Evolutionary conservation across 2,329 filamentous ascomycete species (phyloP).

Genomic region (Pyrenophora tritici-repentis): DNA sequence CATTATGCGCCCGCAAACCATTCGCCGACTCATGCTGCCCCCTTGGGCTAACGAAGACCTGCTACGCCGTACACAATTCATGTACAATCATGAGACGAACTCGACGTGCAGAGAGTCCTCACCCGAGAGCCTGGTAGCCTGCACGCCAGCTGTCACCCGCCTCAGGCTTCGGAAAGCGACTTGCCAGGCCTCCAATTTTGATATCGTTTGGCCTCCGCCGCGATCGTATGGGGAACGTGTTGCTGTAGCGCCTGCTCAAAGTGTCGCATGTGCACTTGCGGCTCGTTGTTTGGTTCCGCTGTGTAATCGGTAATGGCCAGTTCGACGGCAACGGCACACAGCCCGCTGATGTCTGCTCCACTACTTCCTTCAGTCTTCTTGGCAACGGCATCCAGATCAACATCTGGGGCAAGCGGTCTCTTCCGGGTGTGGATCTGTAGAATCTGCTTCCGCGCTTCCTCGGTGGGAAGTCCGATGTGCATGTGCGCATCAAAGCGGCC

Average conservation of each 20-base stretch:
- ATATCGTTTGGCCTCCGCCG: slow-evolving; percentile 50
- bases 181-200: slow-evolving; percentile 48
- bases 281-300: slow-evolving; percentile 23
- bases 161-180: slow-evolving; percentile 31
- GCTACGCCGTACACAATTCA: too few relatives aligned
- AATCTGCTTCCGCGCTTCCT: slow-evolving; percentile 75
- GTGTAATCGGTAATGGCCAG: slow-evolving; percentile 42
- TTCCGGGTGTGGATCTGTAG: slow-evolving; percentile 69
- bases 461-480: slow-evolving; percentile 82
- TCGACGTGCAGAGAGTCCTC: neutral
- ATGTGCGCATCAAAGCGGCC: slow-evolving; percentile 84
- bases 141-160: neutral
- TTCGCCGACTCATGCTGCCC: too few relatives aligned
- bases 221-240: slow-evolving; percentile 50
- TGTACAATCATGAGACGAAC: neutral
- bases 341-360: slow-evolving; percentile 77
- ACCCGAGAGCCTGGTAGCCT: neutral
- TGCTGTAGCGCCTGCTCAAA: slow-evolving; percentile 53
- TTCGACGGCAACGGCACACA: slow-evolving; percentile 53
- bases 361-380: slow-evolving; percentile 74
- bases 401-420: slow-evolving; percentile 64
- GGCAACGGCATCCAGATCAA: slow-evolving; percentile 70
- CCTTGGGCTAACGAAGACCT: too few relatives aligned
- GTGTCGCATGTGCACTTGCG: slow-evolving; percentile 51
- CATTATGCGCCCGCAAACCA: too few relatives aligned